Evolutionary conservation across 768 basidiomycete genomes (phyloP).

Genomic region (Boletus insuetus): DNA sequence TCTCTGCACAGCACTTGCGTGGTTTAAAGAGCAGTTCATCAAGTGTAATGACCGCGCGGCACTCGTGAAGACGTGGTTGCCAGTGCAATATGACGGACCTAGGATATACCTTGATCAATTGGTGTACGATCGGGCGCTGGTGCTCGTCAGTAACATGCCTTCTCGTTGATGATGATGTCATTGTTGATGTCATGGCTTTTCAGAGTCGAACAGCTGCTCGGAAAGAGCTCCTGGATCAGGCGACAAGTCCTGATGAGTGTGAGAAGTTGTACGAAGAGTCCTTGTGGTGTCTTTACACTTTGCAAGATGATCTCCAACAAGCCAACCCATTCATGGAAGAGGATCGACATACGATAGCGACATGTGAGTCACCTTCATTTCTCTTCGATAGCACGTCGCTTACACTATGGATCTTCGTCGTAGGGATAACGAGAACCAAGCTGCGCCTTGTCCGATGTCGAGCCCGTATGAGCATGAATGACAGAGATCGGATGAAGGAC

Average conservation of each 20-base stretch:
- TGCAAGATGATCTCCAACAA: constrained; percentile 85
- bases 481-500: constrained; percentile 68
- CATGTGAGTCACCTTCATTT: constrained; percentile 47
- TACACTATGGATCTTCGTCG: neutral
- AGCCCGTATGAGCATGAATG: constrained; percentile 74
- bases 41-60: constrained; percentile 93
- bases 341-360: constrained; percentile 74
- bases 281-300: constrained; percentile 88
- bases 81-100: constrained; percentile 76
- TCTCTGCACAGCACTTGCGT: constrained; percentile 57
- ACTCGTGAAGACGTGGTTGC: constrained; percentile 84
- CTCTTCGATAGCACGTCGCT: neutral
- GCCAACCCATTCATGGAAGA: constrained; percentile 86
- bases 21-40: constrained; percentile 93
- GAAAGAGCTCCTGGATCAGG: constrained; percentile 84
- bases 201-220: constrained; percentile 92
- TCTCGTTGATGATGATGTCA: neutral
- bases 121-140: constrained; percentile 87
- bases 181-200: neutral
- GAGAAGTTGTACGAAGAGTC: constrained; percentile 95
- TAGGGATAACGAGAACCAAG: constrained; percentile 86
- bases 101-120: constrained; percentile 86
- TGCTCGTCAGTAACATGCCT: constrained; percentile 56
- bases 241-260: constrained; percentile 73
- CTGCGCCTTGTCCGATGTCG: constrained; percentile 77